Evolutionary conservation across 768 basidiomycete genomes (phyloP), one percentile per base, ranked within the genome.

Genomic region (Macrolepiota dolichaula): DNA sequence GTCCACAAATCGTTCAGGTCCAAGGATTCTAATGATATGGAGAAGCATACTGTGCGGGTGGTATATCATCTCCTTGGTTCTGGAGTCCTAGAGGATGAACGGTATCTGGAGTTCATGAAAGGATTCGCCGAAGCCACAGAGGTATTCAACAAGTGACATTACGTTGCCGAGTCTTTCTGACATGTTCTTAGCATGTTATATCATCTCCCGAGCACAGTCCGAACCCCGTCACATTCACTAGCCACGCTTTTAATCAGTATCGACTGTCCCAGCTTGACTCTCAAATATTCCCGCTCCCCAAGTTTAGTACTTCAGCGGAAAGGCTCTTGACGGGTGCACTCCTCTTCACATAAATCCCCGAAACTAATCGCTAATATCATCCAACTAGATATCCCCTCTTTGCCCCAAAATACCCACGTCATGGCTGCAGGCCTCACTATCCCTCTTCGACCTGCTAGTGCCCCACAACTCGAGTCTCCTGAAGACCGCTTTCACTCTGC

Each of bases 11-110:
- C 73, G 61, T 81, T 86, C 59, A 74, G 79, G 27, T 81, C 83
- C 52, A 72, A 77, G 51, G 67, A 70, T 22, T 73, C 75, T 29
- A 70, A 77, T 53, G 71, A 77, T 44, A 68, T 69, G 2, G 71
- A 78, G 60, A 76, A 82, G 24, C 76, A 81, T 60, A 73, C 70
- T 13, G 62, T 66, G 32, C 61, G 55, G 47, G 76, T 89, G 22
- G 75, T 88, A 50, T 89, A 89, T 65, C 93, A 96, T 68, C 73
- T 92, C 3, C 83, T 88, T 63, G 91, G 92, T 0, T 74, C 82
- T 0, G 82, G 77, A 12, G 91, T 97, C 9, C 70, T 92, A 36
- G 85, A 87, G 68, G 85, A 95, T 66, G 69, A 77, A 38, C 74
- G 81, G 54, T 96, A 96, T 71, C 79, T 81, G 62, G 68, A 74